Evolutionary conservation across 352 stramenopile genomes (phyloP).

Genomic region (Pythium brassicae): DNA sequence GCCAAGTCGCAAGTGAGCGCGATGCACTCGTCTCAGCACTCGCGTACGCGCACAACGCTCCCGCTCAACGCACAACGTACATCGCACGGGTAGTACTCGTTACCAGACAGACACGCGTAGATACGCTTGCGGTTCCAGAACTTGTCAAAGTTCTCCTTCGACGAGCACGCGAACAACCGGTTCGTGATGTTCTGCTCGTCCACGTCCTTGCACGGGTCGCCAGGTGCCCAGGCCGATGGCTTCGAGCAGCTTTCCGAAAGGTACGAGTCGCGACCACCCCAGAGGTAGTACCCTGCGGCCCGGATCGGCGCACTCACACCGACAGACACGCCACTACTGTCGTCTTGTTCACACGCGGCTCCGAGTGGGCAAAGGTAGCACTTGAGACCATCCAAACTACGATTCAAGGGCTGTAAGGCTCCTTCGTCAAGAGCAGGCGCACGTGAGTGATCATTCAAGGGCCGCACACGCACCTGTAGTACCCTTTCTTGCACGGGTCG

Average conservation of each 20-base stretch:
- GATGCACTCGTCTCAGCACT: neutral
- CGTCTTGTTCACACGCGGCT: slow-evolving; percentile 37
- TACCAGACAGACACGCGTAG: slow-evolving; percentile 51
- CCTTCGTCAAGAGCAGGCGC: neutral
- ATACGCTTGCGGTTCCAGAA: slow-evolving; percentile 57
- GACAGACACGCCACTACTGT: slow-evolving; percentile 20
- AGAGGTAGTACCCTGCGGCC: slow-evolving; percentile 42
- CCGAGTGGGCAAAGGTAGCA: slow-evolving; percentile 63
- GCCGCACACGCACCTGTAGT: slow-evolving; percentile 41
- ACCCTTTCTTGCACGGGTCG: slow-evolving; percentile 51
- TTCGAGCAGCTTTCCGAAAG: slow-evolving; percentile 30
- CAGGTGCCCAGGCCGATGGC: slow-evolving; percentile 28
- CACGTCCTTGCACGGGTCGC: slow-evolving; percentile 48
- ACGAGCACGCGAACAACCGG: slow-evolving; percentile 43
- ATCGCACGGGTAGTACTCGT: slow-evolving; percentile 61
- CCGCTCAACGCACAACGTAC: slow-evolving; percentile 21
- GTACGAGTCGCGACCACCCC: slow-evolving; percentile 33
- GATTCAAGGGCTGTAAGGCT: neutral
- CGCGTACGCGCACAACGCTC: too few species aligned
- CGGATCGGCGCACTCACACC: slow-evolving; percentile 42
- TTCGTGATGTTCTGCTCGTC: slow-evolving; percentile 23
- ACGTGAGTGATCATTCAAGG: neutral
- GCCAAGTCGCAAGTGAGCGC: neutral
- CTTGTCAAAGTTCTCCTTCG: slow-evolving; percentile 26
- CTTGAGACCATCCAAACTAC: slow-evolving; percentile 54